Percentiles rank a stretch among this genome's conserved stretches.
Conservation (phyloP, 2,329 filamentous ascomycete species). For the Rutstroemia sp. region DNA sequence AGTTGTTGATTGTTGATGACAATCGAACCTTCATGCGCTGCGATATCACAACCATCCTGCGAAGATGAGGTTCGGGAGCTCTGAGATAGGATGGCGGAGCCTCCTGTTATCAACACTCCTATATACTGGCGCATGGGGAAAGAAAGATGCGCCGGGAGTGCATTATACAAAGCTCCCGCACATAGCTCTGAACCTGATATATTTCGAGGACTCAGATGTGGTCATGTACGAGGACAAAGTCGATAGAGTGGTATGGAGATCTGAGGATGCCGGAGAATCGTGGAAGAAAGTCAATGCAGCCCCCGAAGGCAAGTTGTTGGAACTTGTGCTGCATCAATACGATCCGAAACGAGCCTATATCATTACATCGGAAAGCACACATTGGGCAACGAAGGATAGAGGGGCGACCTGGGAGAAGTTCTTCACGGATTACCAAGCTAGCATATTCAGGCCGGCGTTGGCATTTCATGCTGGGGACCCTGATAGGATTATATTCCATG, state of each 20-base stretch:
- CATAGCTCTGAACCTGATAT: constrained; percentile 64
- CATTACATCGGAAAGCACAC: constrained; percentile 58
- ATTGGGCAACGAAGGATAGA: constrained; percentile 78
- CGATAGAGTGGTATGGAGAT: constrained; percentile 64
- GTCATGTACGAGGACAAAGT: constrained; percentile 65
- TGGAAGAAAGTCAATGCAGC: constrained; percentile 65
- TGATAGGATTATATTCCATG: constrained; percentile 79
- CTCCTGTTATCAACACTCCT: constrained; percentile 26
- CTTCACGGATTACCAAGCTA: constrained; percentile 51
- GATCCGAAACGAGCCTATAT: constrained; percentile 75
- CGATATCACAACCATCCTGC: constrained; percentile 15
- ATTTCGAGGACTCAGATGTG: constrained; percentile 84
- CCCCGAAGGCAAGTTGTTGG: constrained; percentile 52
- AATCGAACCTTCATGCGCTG: constrained; percentile 27
- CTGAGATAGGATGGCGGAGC: constrained; percentile 24
- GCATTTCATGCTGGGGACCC: constrained; percentile 78
- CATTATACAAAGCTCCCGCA: constrained; percentile 58
- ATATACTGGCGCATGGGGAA: constrained; percentile 20
- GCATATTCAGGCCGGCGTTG: constrained; percentile 48
- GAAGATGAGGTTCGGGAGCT: constrained; percentile 29
- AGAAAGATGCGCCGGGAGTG: constrained; percentile 51
- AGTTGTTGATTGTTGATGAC: constrained; percentile 18
- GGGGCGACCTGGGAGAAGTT: constrained; percentile 79
- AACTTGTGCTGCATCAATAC: constrained; percentile 70
- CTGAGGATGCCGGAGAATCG: constrained; percentile 68